Evolutionary conservation across 1,284 basidiomycete genomes (phyloP).

Genomic region (Exobasidium rhododendri): DNA sequence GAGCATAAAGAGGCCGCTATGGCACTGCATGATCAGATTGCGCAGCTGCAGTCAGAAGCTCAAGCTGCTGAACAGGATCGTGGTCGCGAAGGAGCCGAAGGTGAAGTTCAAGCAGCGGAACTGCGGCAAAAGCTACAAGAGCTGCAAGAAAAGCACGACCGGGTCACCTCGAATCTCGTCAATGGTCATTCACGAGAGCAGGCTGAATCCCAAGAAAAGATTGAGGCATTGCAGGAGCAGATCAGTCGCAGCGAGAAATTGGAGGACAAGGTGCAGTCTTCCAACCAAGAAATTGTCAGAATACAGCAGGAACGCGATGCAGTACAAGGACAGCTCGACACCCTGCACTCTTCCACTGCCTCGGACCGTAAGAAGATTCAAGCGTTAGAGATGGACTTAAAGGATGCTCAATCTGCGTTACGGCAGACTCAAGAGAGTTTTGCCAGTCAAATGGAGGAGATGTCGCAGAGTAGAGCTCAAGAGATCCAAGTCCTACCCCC

Average conservation of each 20-base stretch:
- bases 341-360: not conserved
- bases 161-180: not conserved
- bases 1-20: not conserved
- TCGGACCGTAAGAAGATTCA: not conserved
- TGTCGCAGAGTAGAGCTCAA: not conserved
- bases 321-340: not conserved
- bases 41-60: not conserved
- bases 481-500: not conserved
- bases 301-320: not conserved
- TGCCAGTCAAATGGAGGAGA: slow-evolving; percentile 1
- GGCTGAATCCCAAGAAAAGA: not conserved
- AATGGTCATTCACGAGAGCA: not conserved
- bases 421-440: slow-evolving; percentile 6
- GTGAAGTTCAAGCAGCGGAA: not conserved
- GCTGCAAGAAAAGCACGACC: not conserved
- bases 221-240: not conserved
- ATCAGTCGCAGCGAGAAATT: not conserved
- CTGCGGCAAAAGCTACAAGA: not conserved
- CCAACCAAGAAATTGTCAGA: not conserved
- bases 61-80: not conserved
- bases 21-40: not conserved
- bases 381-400: not conserved
- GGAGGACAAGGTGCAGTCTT: not conserved
- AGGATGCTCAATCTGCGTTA: slow-evolving; percentile 1
- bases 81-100: not conserved